phyloP scores from a whole-genome alignment of 2,329 filamentous ascomycete genomes.

The Paracamarosporium sp. region DNA sequence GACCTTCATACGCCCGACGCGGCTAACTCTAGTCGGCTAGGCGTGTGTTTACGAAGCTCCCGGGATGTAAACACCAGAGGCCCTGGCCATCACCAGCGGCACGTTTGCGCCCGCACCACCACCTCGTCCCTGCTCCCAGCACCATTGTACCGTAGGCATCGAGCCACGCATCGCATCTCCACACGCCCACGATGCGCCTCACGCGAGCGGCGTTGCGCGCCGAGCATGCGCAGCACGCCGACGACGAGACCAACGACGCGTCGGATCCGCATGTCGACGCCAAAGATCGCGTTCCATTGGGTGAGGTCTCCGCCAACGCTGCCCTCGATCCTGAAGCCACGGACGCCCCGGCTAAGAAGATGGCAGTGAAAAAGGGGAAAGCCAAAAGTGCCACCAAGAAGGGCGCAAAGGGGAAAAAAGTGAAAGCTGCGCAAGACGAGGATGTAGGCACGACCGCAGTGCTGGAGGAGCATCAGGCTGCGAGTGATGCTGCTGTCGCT shows the following conservation, averaged over 20 bases:
- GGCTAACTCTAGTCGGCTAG: not conserved
- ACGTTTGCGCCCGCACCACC: slow-evolving; percentile 1
- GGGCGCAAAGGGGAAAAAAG: slow-evolving; percentile 36
- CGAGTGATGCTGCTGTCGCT: slow-evolving; percentile 29
- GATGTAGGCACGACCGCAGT: slow-evolving; percentile 22
- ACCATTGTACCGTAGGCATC: not conserved
- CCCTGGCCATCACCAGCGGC: not conserved
- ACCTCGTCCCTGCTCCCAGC: slow-evolving; percentile 12
- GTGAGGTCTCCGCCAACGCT: slow-evolving; percentile 49
- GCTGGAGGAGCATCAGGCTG: slow-evolving; percentile 26
- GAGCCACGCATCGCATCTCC: not conserved
- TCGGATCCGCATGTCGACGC: slow-evolving; percentile 23
- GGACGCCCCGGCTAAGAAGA: slow-evolving; percentile 33
- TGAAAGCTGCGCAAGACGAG: slow-evolving; percentile 32
- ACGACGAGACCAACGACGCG: slow-evolving; percentile 45
- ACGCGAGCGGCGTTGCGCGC: slow-evolving; percentile 53
- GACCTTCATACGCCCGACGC: not conserved
- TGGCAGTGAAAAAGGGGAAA: slow-evolving; percentile 40
- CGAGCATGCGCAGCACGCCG: slow-evolving; percentile 44
- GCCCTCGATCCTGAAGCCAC: slow-evolving; percentile 25
- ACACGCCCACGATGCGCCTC: slow-evolving; percentile 45
- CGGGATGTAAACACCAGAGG: not conserved
- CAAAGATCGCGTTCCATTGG: slow-evolving; percentile 45
- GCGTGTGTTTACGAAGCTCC: not conserved
- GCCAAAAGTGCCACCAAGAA: slow-evolving; percentile 41